Conservation (phyloP, 2,329 filamentous ascomycete species). For the Leptographium procerum region DNA sequence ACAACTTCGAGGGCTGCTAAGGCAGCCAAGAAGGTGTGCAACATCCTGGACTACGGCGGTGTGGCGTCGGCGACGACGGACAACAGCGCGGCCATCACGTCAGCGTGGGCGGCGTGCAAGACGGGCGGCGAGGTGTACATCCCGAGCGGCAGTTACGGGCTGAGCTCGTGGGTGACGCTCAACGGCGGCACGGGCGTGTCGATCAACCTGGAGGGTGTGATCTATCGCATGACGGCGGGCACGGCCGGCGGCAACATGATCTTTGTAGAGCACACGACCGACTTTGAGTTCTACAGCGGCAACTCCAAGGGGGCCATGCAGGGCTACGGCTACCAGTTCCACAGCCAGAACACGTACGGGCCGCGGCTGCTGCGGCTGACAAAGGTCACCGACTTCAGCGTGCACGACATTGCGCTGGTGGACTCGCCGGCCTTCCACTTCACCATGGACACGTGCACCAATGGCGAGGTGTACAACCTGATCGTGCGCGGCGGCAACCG, state of each 20-base stretch:
- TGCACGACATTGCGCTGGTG: constrained; percentile 36
- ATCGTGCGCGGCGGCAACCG: constrained; percentile 36
- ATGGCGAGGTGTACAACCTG: constrained; percentile 43
- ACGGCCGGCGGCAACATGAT: constrained; percentile 15
- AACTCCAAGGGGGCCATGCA: constrained; percentile 35
- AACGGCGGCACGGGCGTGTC: constrained; percentile 9
- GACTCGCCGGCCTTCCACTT: constrained; percentile 22
- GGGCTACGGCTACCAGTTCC: constrained; percentile 35
- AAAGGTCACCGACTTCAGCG: constrained; percentile 31
- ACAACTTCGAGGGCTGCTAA: constrained; percentile 29
- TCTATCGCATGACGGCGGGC: constrained; percentile 9
- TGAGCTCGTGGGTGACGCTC: constrained; percentile 13
- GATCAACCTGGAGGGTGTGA: constrained; percentile 12
- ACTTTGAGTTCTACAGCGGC: constrained; percentile 35
- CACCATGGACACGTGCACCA: constrained; percentile 23
- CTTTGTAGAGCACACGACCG: constrained; percentile 18
- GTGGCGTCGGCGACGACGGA: constrained; percentile 39
- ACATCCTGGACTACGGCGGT: constrained; percentile 39
- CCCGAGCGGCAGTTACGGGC: constrained; percentile 12
- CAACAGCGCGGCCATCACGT: constrained; percentile 32
- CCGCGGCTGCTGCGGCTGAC: constrained; percentile 32
- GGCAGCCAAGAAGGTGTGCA: constrained; percentile 31
- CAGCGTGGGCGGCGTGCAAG: constrained; percentile 40
- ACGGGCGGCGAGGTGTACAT: constrained; percentile 25
- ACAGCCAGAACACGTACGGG: constrained; percentile 23